Percentiles rank a stretch among this genome's conserved stretches.
Evolutionary conservation across 1,284 basidiomycete genomes (phyloP).

Genomic region (Apiotrichum laibachii): DNA sequence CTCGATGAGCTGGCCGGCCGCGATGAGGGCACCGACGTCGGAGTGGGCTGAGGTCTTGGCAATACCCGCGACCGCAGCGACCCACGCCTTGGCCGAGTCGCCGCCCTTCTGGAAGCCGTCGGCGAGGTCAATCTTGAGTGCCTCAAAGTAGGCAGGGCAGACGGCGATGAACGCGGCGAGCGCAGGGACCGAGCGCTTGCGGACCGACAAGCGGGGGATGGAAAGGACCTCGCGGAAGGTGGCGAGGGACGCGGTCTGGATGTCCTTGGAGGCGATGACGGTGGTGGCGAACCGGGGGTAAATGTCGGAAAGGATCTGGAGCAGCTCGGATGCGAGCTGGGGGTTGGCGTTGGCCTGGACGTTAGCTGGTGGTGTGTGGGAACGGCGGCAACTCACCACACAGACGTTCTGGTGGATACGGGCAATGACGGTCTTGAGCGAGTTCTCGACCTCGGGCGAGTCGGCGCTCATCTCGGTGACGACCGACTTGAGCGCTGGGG

Average conservation of each 20-base stretch:
- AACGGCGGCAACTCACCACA: conserved; percentile 1
- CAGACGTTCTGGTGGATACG: conserved; percentile 64
- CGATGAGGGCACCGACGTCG: conserved; percentile 32
- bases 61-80: conserved; percentile 34
- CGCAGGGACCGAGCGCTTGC: conserved; percentile 84
- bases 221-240: conserved; percentile 73
- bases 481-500: conserved; percentile 84
- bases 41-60: conserved; percentile 34
- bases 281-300: conserved; percentile 77
- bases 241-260: conserved; percentile 61
- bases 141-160: conserved; percentile 32
- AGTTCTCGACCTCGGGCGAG: not conserved
- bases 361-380: conserved; percentile 13
- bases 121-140: conserved; percentile 29
- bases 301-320: conserved; percentile 87
- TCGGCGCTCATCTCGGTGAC: conserved; percentile 66
- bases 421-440: conserved; percentile 8
- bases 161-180: conserved; percentile 52
- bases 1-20: conserved; percentile 31
- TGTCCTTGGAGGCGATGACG: conserved; percentile 57
- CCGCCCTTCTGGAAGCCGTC: conserved; percentile 27
- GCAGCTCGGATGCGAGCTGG: conserved; percentile 81
- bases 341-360: conserved; percentile 60
- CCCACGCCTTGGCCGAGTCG: conserved; percentile 35
- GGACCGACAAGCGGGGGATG: conserved; percentile 74